phyloP scores from a whole-genome alignment of 169 alveolate genomes.

The Miamiensis avidus region DNA sequence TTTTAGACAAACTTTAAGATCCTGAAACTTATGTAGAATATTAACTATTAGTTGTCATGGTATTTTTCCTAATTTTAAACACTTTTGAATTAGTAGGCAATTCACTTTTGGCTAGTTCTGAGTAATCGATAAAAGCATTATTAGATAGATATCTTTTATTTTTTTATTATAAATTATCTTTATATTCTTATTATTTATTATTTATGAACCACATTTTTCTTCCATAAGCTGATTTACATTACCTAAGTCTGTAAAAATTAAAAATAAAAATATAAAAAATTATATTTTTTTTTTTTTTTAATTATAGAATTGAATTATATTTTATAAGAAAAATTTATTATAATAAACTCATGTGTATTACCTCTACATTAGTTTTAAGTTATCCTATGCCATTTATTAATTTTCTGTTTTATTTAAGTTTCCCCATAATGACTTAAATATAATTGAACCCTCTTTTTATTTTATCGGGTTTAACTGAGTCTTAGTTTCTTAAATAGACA shows the following conservation, averaged over 20 bases:
- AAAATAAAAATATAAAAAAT: no score
- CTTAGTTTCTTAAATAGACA: background rate
- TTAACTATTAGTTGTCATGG: background rate
- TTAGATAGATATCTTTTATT: background rate
- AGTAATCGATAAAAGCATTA: background rate
- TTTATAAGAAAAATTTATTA: no score
- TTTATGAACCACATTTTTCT: background rate
- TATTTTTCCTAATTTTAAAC: background rate
- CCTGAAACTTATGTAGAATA: no score
- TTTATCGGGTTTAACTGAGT: background rate
- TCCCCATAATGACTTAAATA: background rate
- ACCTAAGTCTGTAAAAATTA: background rate
- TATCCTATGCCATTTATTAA: background rate
- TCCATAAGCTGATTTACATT: background rate
- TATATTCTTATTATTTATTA: no score
- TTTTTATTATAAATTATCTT: no score
- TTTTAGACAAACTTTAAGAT: no score
- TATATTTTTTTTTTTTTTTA: no score
- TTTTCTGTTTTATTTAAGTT: no score
- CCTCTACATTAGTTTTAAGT: background rate
- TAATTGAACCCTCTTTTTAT: no score
- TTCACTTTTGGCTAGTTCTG: background rate
- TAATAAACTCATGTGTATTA: background rate
- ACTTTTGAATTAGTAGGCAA: background rate
- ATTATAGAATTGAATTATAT: background rate